Evolutionary conservation across 2,329 filamentous ascomycete genomes (phyloP).

Genomic region (Fusarium sp.): DNA sequence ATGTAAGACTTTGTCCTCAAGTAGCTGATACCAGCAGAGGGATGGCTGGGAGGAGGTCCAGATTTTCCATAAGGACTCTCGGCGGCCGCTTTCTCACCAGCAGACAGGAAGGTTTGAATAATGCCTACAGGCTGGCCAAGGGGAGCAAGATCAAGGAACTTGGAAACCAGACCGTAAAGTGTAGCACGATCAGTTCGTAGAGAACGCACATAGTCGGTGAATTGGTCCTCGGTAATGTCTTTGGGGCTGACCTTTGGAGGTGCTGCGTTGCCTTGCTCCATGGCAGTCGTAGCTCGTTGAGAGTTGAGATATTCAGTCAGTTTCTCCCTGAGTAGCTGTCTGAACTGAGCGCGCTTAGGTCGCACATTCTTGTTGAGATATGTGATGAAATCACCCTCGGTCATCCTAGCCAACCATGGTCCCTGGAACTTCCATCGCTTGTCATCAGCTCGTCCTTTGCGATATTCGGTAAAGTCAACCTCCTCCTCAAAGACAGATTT

Average conservation of each 20-base stretch:
- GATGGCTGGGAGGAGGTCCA: slow-evolving; percentile 72
- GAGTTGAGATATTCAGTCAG: slow-evolving; percentile 62
- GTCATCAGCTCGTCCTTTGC: slow-evolving; percentile 55
- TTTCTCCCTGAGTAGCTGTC: slow-evolving; percentile 63
- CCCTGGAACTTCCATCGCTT: slow-evolving; percentile 76
- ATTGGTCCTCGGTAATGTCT: slow-evolving; percentile 64
- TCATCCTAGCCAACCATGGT: slow-evolving; percentile 75
- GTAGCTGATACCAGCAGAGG: slow-evolving; percentile 73
- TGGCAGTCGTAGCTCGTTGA: slow-evolving; percentile 54
- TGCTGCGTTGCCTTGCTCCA: slow-evolving; percentile 54
- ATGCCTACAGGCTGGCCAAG: slow-evolving; percentile 55
- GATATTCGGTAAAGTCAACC: slow-evolving; percentile 65
- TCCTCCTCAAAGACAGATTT: slow-evolving; percentile 72
- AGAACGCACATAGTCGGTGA: slow-evolving; percentile 65
- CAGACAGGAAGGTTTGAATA: slow-evolving; percentile 45
- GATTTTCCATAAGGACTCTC: slow-evolving; percentile 62
- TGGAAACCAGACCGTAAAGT: slow-evolving; percentile 68
- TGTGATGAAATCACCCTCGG: slow-evolving; percentile 69
- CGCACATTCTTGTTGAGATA: slow-evolving; percentile 69
- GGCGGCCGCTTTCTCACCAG: slow-evolving; percentile 44
- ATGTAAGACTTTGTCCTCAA: slow-evolving; percentile 67
- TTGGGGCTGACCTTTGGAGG: slow-evolving; percentile 47
- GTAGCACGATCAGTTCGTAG: slow-evolving; percentile 65
- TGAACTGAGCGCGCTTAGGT: slow-evolving; percentile 67
- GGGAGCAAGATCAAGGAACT: slow-evolving; percentile 73